Evolutionary conservation across 495 filamentous ascomycete genomes (phyloP).

Genomic region (Lophiotrema nucula): DNA sequence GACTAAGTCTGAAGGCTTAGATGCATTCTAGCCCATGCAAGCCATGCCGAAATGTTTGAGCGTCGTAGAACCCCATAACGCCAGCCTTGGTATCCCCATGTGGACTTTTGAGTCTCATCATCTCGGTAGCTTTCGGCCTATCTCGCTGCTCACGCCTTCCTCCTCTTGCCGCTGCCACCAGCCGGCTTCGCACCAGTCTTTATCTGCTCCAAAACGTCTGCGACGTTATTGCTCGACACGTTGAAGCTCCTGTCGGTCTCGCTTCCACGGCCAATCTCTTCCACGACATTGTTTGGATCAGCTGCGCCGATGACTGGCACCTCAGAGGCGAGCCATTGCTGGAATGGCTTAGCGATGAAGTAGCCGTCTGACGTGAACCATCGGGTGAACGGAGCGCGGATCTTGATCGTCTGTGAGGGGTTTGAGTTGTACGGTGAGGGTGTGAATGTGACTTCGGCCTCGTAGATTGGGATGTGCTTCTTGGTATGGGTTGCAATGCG

Average conservation of each 20-base stretch:
- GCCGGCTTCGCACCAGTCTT: constrained; percentile 17
- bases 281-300: constrained; percentile 56
- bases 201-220: constrained; percentile 27
- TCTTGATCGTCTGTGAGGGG: constrained; percentile 48
- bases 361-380: constrained; percentile 85
- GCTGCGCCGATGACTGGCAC: constrained; percentile 66
- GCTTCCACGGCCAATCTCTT: constrained; percentile 40
- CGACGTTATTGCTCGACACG: constrained; percentile 14
- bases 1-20: too few species aligned
- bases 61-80: too few species aligned
- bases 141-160: constrained; percentile 28
- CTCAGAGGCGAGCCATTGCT: constrained; percentile 70
- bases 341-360: constrained; percentile 82
- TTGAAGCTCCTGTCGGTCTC: constrained; percentile 22
- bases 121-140: too few species aligned
- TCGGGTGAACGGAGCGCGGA: constrained; percentile 69
- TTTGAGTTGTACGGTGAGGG: constrained; percentile 38
- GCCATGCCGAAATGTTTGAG: too few species aligned
- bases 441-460: constrained; percentile 62
- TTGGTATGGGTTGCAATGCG: constrained; percentile 62
- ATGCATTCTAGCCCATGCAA: too few species aligned
- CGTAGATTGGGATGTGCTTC: constrained; percentile 78
- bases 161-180: constrained; percentile 17
- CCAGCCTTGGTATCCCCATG: too few species aligned
- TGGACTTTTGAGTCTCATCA: too few species aligned